phyloP scores from a whole-genome alignment of 345 rosid genomes.

The Salix koriyanagi region DNA sequence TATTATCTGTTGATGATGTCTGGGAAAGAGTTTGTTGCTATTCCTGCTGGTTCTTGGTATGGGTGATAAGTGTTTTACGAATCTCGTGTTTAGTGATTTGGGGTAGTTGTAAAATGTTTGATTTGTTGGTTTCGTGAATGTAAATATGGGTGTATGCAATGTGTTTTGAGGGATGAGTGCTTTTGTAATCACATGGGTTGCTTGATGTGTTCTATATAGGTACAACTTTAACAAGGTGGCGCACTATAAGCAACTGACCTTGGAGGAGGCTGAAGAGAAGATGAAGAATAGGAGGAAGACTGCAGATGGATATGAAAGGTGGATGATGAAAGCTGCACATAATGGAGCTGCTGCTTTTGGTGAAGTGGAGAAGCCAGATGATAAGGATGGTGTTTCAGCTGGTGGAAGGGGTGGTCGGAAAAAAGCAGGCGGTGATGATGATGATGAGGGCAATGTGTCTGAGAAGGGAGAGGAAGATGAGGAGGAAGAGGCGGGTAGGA shows the following conservation, averaged over 20 bases:
- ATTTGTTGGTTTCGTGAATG: background rate
- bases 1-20: slow-evolving; percentile 83
- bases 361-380: slow-evolving; percentile 68
- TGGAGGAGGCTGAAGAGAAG: slow-evolving; percentile 99
- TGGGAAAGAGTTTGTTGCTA: slow-evolving; percentile 77
- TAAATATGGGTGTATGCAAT: no score
- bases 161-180: background rate
- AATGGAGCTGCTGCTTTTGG: slow-evolving; percentile 96
- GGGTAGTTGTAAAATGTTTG: background rate
- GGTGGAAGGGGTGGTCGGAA: slow-evolving; percentile 85
- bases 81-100: background rate
- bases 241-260: slow-evolving; percentile 91
- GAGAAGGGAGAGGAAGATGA: slow-evolving; percentile 94
- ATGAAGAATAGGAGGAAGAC: slow-evolving; percentile 92
- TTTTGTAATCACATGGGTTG: slow-evolving; percentile 2
- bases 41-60: slow-evolving; percentile 98
- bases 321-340: slow-evolving; percentile 98
- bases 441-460: slow-evolving; percentile 81
- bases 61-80: background rate
- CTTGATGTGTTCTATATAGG: slow-evolving; percentile 8
- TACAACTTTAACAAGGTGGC: slow-evolving; percentile 58
- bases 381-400: slow-evolving; percentile 49
- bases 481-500: slow-evolving; percentile 83
- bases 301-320: slow-evolving; percentile 94
- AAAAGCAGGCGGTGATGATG: slow-evolving; percentile 67